phyloP scores from a whole-genome alignment of 129 eudicot species.

The carrot (Daucus carota) region DNA sequence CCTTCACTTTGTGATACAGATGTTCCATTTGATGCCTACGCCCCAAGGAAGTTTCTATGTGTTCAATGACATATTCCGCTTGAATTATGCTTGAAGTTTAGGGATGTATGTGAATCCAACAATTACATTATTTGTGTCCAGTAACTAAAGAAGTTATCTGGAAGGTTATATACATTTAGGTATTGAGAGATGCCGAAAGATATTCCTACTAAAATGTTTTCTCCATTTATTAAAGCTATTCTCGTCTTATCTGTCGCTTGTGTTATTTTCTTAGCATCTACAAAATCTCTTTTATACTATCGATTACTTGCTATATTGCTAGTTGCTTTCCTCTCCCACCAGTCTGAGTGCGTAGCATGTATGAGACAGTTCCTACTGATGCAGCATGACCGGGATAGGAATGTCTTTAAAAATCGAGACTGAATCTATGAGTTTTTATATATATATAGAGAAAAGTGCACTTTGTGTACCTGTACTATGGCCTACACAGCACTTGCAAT shows the following conservation, averaged over 20 bases:
- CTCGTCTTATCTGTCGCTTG: not conserved
- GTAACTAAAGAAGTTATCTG: not conserved
- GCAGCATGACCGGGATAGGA: not conserved
- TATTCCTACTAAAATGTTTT: not conserved
- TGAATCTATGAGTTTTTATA: not conserved
- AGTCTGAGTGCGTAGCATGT: not conserved
- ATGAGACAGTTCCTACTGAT: not conserved
- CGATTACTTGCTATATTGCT: not conserved
- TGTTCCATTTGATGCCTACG: slow-evolving; percentile 10
- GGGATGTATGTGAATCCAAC: not conserved
- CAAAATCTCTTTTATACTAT: not conserved
- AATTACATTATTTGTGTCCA: not conserved
- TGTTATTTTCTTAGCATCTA: not conserved
- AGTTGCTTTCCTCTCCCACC: not conserved
- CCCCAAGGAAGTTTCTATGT: slow-evolving; percentile 11
- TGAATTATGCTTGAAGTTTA: slow-evolving; percentile 12
- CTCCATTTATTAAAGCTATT: not conserved
- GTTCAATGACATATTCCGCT: slow-evolving; percentile 9
- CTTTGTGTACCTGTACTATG: too few species aligned
- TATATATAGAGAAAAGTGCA: too few species aligned
- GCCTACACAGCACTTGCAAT: too few species aligned
- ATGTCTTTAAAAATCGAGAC: not conserved
- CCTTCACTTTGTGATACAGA: not conserved
- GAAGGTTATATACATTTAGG: slow-evolving; percentile 5
- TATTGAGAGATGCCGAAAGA: not conserved